Base-by-base conservation (phyloP, 352 stramenopile genomes). In the Globisporangium yorkense region DNA sequence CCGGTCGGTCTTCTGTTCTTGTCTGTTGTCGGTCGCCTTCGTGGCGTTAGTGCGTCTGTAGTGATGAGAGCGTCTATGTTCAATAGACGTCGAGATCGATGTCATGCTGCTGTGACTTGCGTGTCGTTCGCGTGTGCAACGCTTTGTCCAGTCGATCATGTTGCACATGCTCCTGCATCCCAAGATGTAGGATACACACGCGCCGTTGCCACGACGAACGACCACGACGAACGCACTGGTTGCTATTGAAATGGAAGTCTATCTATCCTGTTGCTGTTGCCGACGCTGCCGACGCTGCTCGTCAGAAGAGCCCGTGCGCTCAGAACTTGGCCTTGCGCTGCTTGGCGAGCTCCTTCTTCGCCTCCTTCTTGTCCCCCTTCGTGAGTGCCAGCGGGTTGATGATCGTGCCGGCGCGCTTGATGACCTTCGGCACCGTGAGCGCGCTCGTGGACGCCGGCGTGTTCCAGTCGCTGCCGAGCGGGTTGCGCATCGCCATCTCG, bases 401-500 rank as follows among this genome's bases (percentile, higher is more conserved):
- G 44, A 97, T 89, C 51, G 92, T 92, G 48, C 96, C 96, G 1
- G 92, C 77, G 61, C 89, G 82, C 51, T 94, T 96, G 51, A 98
- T 88, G 54, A 99, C 82, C 68, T 97, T 94, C 0, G 95, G 94
- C n/a, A 90, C 83, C 6, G 90, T 98, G 65, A 98, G 78, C 29
- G 92, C 82, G 51, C 96, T 96, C 18, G 96, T 93, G 24, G 92
- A 80, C 47, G 86, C 61, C 10, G 85, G 77, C 20, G 96, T 97
- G 72, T 99, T 98, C 96, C 96, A 99, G 64, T 96, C 88, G 59
- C 76, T 86, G 52, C 97, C 94, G 71, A 94, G 88, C 54, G 83
- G 96, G 75, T 90, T 97, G 72, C 77, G 89, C 85, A 99, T 98
- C 46, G 92, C 92, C 59, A 89, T 87, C 74, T 99, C 96, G 74